These are phyloP conservation scores for Medicago ruthenica DNA, from an alignment of 306 rosid genomes.

Conservation along the genomic window DNA sequence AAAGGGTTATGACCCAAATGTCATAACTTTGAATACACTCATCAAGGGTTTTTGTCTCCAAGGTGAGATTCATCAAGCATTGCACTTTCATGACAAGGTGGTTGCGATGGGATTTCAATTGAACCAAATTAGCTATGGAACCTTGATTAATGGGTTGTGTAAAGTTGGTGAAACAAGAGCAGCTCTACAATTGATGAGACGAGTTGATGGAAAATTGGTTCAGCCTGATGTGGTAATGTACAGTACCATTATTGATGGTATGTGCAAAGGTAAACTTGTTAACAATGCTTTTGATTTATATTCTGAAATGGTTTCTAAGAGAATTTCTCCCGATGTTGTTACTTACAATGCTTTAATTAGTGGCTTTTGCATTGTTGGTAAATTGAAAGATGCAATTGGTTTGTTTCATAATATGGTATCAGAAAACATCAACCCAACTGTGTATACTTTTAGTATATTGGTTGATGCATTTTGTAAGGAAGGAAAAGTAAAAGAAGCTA, in stretches of 20 bases:
- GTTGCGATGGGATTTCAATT: not conserved
- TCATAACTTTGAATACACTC: not conserved
- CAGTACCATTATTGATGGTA: not conserved
- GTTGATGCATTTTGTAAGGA: too few species aligned
- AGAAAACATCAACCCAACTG: not conserved
- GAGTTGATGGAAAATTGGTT: not conserved
- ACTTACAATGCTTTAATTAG: not conserved
- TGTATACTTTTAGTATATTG: too few species aligned
- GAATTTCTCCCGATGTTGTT: not conserved
- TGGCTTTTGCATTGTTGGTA: too few species aligned
- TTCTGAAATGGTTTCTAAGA: not conserved
- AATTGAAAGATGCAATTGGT: not conserved
- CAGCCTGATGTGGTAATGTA: not conserved
- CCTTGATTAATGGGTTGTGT: not conserved
- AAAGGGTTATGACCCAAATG: not conserved
- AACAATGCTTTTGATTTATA: not conserved
- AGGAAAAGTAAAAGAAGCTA: too few species aligned
- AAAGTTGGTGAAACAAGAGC: not conserved
- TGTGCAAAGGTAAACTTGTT: not conserved
- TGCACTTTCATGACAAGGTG: not conserved
- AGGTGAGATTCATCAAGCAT: not conserved
- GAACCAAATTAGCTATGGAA: not conserved
- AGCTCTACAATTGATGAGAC: not conserved
- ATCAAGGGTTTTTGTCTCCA: not conserved
- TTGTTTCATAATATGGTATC: not conserved